These are phyloP conservation scores for Populus nigra DNA, from an alignment of 345 rosid species.

Conservation along the genomic window DNA sequence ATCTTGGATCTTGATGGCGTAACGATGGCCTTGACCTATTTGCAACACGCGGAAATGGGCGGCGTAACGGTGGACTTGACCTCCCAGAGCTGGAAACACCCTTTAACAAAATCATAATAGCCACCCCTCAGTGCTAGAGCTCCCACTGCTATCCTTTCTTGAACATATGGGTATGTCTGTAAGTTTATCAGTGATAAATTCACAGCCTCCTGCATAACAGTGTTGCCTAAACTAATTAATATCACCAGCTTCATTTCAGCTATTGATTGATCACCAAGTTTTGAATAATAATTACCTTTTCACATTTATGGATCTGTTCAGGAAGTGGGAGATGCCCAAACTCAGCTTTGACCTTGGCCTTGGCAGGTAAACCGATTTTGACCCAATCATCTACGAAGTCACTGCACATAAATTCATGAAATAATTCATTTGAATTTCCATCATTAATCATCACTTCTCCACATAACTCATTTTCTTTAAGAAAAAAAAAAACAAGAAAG, in stretches of 20 bases:
- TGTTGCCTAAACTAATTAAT: too few species aligned
- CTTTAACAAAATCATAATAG: conserved; percentile 21
- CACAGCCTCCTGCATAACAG: conserved; percentile 30
- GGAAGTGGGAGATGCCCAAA: background rate
- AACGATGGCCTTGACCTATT: too few species aligned
- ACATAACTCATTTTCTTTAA: background rate
- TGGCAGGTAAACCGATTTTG: conserved; percentile 29
- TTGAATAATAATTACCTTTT: conserved; percentile 9
- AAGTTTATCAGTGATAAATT: conserved; percentile 24
- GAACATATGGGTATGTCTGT: conserved; percentile 28
- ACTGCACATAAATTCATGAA: conserved; percentile 11
- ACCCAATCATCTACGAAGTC: conserved; percentile 37
- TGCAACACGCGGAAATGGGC: background rate
- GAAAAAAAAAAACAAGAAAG: background rate
- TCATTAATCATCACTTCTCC: background rate
- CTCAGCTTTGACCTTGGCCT: conserved; percentile 24
- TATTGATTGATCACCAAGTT: too few species aligned
- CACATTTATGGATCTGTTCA: conserved; percentile 9
- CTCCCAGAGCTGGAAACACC: conserved; percentile 25
- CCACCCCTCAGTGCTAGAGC: conserved; percentile 23
- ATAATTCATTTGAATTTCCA: background rate
- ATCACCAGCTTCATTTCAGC: background rate
- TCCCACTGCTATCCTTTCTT: conserved; percentile 1
- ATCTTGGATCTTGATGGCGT: too few species aligned
- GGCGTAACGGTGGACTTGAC: background rate